These are phyloP conservation scores for Phyllosticta capitalensis DNA, from an alignment of 2,329 filamentous ascomycete genomes.

Conservation along the genomic window DNA sequence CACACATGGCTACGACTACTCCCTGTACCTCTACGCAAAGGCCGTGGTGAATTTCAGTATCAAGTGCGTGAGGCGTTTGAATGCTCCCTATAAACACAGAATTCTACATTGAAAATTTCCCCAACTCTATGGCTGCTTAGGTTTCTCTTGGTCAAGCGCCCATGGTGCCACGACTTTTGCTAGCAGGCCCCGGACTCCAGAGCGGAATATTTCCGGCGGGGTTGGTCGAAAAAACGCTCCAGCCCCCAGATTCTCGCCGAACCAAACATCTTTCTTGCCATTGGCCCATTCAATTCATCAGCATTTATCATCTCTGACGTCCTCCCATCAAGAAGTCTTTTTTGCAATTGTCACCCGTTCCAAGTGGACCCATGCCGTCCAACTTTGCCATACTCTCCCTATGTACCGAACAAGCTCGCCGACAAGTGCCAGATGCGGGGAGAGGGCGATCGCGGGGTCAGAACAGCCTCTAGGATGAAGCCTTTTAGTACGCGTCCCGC, in stretches of 20 bases:
- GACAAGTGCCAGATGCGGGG: constrained; percentile 5
- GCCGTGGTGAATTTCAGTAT: too few species aligned
- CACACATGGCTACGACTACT: too few species aligned
- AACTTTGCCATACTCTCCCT: background rate
- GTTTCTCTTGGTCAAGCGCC: background rate
- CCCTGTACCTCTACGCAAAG: too few species aligned
- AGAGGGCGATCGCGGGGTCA: constrained; percentile 6
- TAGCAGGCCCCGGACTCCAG: background rate
- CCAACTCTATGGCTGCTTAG: too few species aligned
- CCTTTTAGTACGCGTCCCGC: constrained; percentile 3
- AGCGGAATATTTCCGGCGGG: constrained; percentile 9
- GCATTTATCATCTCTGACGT: constrained; percentile 3
- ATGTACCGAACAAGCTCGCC: constrained; percentile 3
- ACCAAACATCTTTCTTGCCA: background rate
- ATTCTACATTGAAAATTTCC: too few species aligned
- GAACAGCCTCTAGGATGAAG: constrained; percentile 1
- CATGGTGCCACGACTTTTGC: constrained; percentile 2
- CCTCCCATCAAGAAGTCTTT: background rate
- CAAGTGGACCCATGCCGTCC: background rate
- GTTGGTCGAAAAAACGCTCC: background rate
- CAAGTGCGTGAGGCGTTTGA: too few species aligned
- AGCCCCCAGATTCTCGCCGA: background rate
- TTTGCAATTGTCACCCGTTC: background rate
- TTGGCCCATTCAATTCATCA: constrained; percentile 2
- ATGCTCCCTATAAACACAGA: too few species aligned